These are phyloP conservation scores for Bruguiera gymnorhiza DNA, from an alignment of 345 rosid species.

Conservation along the genomic window DNA sequence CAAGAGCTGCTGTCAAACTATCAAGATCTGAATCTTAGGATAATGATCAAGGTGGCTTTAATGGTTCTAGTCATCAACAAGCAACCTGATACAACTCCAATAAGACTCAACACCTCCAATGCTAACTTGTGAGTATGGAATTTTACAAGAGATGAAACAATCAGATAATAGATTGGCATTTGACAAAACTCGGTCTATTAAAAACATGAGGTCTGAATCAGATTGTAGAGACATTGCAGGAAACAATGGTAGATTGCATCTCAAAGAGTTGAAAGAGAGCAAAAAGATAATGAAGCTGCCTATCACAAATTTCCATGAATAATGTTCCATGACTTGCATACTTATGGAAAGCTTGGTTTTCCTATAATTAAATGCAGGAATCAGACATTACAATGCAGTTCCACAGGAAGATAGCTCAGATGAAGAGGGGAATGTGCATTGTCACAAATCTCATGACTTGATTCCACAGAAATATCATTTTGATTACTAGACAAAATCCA, in stretches of 20 bases:
- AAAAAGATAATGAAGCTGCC: conserved; percentile 13
- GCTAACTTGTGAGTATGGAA: conserved; percentile 3
- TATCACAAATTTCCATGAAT: neutral
- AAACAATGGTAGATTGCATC: neutral
- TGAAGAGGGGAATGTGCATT: no score
- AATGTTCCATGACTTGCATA: neutral
- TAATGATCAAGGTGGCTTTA: conserved; percentile 16
- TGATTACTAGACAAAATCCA: no score
- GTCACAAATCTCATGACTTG: no score
- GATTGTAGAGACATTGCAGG: neutral
- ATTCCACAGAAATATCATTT: no score
- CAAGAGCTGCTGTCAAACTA: conserved; percentile 45
- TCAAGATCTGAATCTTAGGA: conserved; percentile 28
- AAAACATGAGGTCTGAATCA: conserved; percentile 16
- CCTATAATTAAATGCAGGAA: no score
- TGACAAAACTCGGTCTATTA: conserved; percentile 11
- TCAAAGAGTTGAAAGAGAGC: conserved; percentile 7
- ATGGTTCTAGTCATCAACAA: conserved; percentile 1
- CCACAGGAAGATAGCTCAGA: no score
- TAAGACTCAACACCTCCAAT: neutral
- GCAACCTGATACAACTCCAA: neutral
- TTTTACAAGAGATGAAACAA: neutral
- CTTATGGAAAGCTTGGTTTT: no score
- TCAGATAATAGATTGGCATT: conserved; percentile 2
- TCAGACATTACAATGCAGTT: no score